These are phyloP conservation scores for Trametopsis cervina DNA, from an alignment of 768 basidiomycete genomes.

Conservation along the genomic window DNA sequence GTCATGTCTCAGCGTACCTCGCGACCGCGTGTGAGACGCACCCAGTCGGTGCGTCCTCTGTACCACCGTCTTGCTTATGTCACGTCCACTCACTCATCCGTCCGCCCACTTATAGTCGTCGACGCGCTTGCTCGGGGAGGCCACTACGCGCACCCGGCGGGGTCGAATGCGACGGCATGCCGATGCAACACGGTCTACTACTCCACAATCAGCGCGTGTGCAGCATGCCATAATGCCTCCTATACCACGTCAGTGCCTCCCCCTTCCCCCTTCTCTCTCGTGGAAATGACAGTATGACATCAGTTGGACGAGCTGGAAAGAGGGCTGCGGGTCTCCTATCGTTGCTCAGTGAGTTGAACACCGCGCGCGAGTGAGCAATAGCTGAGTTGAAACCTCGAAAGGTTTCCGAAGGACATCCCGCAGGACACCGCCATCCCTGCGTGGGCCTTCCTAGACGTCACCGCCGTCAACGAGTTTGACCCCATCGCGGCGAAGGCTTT, in stretches of 20 bases:
- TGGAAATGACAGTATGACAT: conserved; percentile 6
- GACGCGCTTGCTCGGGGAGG: conserved; percentile 12
- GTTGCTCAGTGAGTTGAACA: conserved; percentile 14
- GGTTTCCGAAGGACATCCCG: conserved; percentile 44
- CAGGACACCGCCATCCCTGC: conserved; percentile 42
- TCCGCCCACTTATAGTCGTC: background rate
- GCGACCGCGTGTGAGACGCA: conserved; percentile 4
- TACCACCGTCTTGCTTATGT: background rate
- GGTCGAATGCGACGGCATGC: conserved; percentile 33
- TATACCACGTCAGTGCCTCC: conserved; percentile 26
- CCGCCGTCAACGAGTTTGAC: conserved; percentile 22
- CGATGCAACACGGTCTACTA: conserved; percentile 53
- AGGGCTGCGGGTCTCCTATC: conserved; percentile 34
- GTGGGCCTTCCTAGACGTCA: conserved; percentile 57
- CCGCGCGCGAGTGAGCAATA: too few relatives aligned
- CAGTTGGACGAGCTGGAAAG: conserved; percentile 46
- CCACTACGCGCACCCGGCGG: conserved; percentile 35
- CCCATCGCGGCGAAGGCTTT: background rate
- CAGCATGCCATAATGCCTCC: conserved; percentile 42
- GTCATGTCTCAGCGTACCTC: conserved; percentile 12
- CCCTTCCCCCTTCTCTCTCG: background rate
- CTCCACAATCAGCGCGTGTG: conserved; percentile 52
- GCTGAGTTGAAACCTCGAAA: conserved; percentile 13
- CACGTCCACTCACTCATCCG: background rate
- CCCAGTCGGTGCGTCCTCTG: conserved; percentile 5